A percentile compares a stretch with the other conserved stretches of the same genome.
These are phyloP conservation scores for Ailanthus altissimus DNA, from an alignment of 345 rosid genomes.

Conservation along the genomic window DNA sequence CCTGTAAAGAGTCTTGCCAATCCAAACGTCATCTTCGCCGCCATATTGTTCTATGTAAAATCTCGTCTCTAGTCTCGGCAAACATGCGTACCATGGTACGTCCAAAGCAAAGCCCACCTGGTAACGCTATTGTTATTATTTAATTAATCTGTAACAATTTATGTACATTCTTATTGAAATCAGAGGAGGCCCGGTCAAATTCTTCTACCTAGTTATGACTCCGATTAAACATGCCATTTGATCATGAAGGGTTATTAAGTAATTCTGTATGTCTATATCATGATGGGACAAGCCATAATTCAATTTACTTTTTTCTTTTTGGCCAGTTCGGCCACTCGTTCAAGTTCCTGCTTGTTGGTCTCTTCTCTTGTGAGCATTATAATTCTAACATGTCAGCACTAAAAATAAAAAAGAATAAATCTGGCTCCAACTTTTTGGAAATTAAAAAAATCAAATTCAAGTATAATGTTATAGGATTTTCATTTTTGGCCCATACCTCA, in stretches of 20 bases:
- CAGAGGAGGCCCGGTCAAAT: neutral
- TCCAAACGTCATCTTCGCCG: constrained; percentile 92
- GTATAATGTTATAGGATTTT: neutral
- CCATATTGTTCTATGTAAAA: constrained; percentile 91
- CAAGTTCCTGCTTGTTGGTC: neutral
- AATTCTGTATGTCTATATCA: neutral
- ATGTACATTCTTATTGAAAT: neutral
- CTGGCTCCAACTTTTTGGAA: neutral
- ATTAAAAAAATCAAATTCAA: no score
- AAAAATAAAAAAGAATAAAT: neutral
- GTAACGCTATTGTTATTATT: neutral
- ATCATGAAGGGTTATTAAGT: neutral
- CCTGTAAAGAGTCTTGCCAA: constrained; percentile 97
- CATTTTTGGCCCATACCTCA: constrained; percentile 51
- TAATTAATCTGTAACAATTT: neutral
- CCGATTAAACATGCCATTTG: neutral
- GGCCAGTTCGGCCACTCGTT: neutral
- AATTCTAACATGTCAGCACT: neutral
- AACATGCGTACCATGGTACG: constrained; percentile 75
- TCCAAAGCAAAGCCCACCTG: constrained; percentile 81
- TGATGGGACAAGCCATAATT: neutral
- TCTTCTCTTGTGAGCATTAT: neutral
- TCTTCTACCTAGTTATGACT: no score
- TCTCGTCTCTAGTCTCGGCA: constrained; percentile 89
- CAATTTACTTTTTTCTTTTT: neutral